Percentiles rank a stretch among this genome's conserved stretches.
Conservation (phyloP, 139 green algal genomes). For the Dunaliella primolecta region DNA sequence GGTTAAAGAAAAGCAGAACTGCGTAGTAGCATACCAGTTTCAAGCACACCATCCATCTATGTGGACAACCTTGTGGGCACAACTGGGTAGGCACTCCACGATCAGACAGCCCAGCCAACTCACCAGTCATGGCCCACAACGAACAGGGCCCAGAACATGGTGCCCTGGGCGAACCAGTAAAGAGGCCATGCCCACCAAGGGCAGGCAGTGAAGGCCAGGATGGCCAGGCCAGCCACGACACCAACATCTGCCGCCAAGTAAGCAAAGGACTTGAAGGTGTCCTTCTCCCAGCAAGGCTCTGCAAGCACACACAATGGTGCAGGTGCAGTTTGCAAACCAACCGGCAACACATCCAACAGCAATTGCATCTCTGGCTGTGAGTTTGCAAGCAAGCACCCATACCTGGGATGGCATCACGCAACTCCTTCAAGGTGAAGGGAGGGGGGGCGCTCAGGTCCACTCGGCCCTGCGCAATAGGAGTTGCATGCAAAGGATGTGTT, state of each 20-base stretch:
- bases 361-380: no score
- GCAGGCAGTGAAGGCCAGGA: conserved; percentile 60
- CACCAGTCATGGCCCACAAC: conserved; percentile 95
- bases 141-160: conserved; percentile 98
- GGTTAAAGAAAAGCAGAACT: no score
- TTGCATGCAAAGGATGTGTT: no score
- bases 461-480: conserved; percentile 40
- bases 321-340: no score
- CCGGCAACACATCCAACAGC: no score
- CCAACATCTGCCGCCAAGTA: conserved; percentile 80
- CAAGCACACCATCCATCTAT: no score
- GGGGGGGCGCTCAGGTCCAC: conserved; percentile 64
- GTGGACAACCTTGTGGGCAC: no score
- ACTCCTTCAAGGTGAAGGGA: conserved; percentile 80
- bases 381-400: no score
- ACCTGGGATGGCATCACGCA: conserved; percentile 77
- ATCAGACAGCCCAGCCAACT: no score
- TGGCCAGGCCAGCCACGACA: conserved; percentile 79
- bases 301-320: no score
- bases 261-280: conserved; percentile 64
- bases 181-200: conserved; percentile 82
- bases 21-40: no score
- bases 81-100: no score
- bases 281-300: conserved; percentile 64
- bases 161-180: conserved; percentile 94